phyloP scores from a whole-genome alignment of 2,329 filamentous ascomycete species.

The Monilinia fructicola region DNA sequence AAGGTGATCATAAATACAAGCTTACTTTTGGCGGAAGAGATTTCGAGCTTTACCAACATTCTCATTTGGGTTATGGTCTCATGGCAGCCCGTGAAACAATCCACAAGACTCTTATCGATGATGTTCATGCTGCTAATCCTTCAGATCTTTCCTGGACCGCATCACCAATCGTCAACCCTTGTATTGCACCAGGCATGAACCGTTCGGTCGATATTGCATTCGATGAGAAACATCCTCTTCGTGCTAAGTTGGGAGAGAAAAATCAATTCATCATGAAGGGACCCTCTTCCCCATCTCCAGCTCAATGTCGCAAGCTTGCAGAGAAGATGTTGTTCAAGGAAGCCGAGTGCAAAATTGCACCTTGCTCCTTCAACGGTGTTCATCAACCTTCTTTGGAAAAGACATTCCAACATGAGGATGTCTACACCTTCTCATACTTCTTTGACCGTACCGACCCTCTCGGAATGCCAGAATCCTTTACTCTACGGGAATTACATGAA shows the following conservation, averaged over 20 bases:
- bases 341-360: slow-evolving; percentile 72
- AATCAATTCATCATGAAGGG: slow-evolving; percentile 84
- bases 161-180: slow-evolving; percentile 76
- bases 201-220: slow-evolving; percentile 73
- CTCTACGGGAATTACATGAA: slow-evolving; percentile 83
- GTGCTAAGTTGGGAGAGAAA: slow-evolving; percentile 46
- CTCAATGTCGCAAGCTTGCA: slow-evolving; percentile 85
- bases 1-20: slow-evolving; percentile 94
- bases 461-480: slow-evolving; percentile 98
- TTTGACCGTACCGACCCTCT: slow-evolving; percentile 91
- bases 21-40: slow-evolving; percentile 86
- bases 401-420: slow-evolving; percentile 87
- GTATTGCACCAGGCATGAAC: slow-evolving; percentile 77
- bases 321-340: slow-evolving; percentile 93
- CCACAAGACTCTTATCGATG: slow-evolving; percentile 72
- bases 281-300: slow-evolving; percentile 69
- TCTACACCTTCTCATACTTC: slow-evolving; percentile 98
- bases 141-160: slow-evolving; percentile 66
- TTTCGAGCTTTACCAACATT: slow-evolving; percentile 96
- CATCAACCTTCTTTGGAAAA: slow-evolving; percentile 90
- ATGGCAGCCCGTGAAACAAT: slow-evolving; percentile 92
- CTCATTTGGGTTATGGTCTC: slow-evolving; percentile 92
- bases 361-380: slow-evolving; percentile 98
- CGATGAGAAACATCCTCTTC: slow-evolving; percentile 61
- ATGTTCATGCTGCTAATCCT: slow-evolving; percentile 64